Percentiles rank a stretch among this genome's conserved stretches.
These are phyloP conservation scores for Pistacia vera DNA, from an alignment of 345 rosid genomes.

Conservation along the genomic window DNA sequence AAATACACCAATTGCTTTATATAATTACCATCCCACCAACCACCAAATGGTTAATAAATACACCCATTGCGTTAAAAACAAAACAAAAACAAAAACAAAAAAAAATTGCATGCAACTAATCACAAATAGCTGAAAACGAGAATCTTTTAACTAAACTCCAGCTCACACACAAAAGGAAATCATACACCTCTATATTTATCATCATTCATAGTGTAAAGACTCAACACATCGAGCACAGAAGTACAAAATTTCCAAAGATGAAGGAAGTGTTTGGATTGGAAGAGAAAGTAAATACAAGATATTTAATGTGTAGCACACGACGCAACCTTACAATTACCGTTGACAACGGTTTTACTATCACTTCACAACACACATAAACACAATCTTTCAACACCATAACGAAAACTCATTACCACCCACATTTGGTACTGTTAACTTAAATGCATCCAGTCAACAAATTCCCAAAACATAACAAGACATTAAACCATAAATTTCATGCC, in stretches of 20 bases:
- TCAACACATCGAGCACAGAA: not conserved
- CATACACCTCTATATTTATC: not conserved
- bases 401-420: not conserved
- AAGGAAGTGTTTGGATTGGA: not conserved
- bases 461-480: too few species aligned
- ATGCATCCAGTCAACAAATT: not conserved
- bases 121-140: not conserved
- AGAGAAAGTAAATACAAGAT: not conserved
- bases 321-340: not conserved
- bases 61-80: not conserved
- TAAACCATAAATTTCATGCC: too few species aligned
- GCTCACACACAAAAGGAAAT: not conserved
- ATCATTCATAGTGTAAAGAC: not conserved
- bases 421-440: not conserved
- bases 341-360: not conserved
- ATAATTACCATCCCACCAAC: constrained; percentile 8
- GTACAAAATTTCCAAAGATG: too few species aligned
- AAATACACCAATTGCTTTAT: not conserved
- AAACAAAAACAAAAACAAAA: too few species aligned
- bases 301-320: not conserved
- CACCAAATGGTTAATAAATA: not conserved
- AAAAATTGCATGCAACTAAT: not conserved
- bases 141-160: not conserved
- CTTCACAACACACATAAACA: not conserved
- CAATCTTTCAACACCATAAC: too few species aligned